These are phyloP conservation scores for Hypholoma sublateritium DNA, from an alignment of 768 basidiomycete genomes.

Conservation along the genomic window DNA sequence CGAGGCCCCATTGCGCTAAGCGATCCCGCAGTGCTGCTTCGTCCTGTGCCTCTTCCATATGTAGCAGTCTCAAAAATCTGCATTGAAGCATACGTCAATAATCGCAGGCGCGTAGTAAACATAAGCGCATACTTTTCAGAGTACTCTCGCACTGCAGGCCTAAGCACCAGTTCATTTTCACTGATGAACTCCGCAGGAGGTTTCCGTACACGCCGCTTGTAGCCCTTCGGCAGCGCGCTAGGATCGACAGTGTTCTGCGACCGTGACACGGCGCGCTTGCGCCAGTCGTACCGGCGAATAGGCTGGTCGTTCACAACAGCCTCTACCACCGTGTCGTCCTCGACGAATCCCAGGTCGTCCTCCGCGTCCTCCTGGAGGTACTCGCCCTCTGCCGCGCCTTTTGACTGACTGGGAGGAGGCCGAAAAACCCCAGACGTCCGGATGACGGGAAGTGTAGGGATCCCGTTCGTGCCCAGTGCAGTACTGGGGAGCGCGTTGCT, in stretches of 20 bases:
- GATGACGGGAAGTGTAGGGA: background rate
- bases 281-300: constrained; percentile 59
- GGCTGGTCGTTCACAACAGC: constrained; percentile 3
- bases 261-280: constrained; percentile 51
- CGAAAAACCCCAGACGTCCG: background rate
- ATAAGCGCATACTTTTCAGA: constrained; percentile 44
- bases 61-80: constrained; percentile 49
- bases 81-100: background rate
- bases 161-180: constrained; percentile 38
- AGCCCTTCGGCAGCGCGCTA: constrained; percentile 11
- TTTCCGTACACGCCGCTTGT: constrained; percentile 35
- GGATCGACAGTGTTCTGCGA: constrained; percentile 10
- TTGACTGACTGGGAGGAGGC: constrained; percentile 3
- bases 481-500: background rate
- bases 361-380: constrained; percentile 34
- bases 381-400: constrained; percentile 32
- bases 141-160: constrained; percentile 54
- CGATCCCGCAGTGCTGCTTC: constrained; percentile 61
- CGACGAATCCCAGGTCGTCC: constrained; percentile 8
- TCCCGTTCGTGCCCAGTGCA: background rate
- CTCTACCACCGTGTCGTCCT: background rate
- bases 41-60: constrained; percentile 64
- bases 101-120: background rate
- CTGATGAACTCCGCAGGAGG: constrained; percentile 33
- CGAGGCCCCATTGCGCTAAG: constrained; percentile 64